phyloP scores from a whole-genome alignment of 1,284 basidiomycete genomes.

The Papiliotrema terrestris region DNA sequence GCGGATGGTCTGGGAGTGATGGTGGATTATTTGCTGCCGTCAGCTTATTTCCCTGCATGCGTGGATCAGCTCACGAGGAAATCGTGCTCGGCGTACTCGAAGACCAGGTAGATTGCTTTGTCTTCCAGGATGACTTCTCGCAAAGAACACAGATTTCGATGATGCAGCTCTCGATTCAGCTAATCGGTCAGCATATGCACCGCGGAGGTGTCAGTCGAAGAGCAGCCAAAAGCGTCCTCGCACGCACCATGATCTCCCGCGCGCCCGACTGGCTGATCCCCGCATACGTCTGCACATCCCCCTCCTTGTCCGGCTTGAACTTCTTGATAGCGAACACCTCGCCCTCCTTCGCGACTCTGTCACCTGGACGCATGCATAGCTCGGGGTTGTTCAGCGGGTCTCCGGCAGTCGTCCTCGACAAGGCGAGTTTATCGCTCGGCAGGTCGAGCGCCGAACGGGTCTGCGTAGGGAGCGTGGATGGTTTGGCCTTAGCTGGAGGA shows the following conservation, averaged over 20 bases:
- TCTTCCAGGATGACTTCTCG: constrained; percentile 96
- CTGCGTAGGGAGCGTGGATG: constrained; percentile 16
- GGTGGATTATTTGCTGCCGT: constrained; percentile 90
- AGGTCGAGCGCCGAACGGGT: constrained; percentile 33
- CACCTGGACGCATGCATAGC: constrained; percentile 55
- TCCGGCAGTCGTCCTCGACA: background rate
- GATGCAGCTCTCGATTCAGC: constrained; percentile 90
- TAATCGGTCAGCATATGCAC: background rate
- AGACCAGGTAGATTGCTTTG: constrained; percentile 98
- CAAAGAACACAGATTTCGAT: constrained; percentile 87
- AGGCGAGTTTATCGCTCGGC: constrained; percentile 11
- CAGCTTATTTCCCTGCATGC: constrained; percentile 13
- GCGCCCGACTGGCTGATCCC: constrained; percentile 94
- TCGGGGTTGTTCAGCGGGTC: constrained; percentile 43
- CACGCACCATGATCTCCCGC: constrained; percentile 82
- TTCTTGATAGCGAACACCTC: constrained; percentile 95
- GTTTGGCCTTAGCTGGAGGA: constrained; percentile 17
- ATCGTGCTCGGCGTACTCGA: constrained; percentile 98
- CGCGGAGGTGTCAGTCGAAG: no score
- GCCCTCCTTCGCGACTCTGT: constrained; percentile 55
- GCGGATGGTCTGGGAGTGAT: constrained; percentile 86
- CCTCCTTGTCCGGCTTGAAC: constrained; percentile 99
- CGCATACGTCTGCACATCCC: constrained; percentile 86
- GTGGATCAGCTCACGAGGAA: constrained; percentile 62
- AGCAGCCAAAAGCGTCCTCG: no score